Conservation (phyloP, 257 asterid species). For the Haberlea rhodopensis region DNA sequence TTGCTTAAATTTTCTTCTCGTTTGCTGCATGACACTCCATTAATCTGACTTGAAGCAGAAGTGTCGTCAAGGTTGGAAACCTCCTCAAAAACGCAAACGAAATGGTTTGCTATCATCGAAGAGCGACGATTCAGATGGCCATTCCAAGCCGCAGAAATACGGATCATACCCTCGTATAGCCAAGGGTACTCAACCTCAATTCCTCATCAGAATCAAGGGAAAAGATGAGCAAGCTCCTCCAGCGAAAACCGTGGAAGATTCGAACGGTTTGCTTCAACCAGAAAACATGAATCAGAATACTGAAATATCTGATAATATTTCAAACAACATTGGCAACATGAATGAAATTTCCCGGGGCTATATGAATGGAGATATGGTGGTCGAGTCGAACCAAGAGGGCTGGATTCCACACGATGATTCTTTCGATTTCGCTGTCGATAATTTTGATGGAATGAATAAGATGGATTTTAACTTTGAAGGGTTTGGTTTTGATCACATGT, state of each 20-base stretch:
- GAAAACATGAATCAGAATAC: neutral
- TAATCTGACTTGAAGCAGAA: conserved; percentile 24
- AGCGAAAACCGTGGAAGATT: neutral
- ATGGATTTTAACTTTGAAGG: conserved; percentile 2
- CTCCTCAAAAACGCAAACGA: conserved; percentile 5
- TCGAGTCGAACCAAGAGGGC: neutral
- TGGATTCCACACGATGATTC: conserved; percentile 1
- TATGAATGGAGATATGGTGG: conserved; percentile 1
- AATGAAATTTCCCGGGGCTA: conserved; percentile 2
- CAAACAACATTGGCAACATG: neutral
- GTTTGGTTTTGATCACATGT: neutral
- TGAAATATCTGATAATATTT: neutral
- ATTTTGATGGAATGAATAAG: neutral
- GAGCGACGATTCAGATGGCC: neutral
- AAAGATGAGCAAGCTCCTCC: neutral
- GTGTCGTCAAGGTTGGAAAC: conserved; percentile 32
- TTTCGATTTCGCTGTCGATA: neutral
- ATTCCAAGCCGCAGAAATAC: conserved; percentile 10
- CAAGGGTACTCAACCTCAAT: conserved; percentile 16
- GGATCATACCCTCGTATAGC: conserved; percentile 20
- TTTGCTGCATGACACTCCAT: too few relatives aligned
- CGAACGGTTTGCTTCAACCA: neutral
- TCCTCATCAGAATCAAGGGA: neutral
- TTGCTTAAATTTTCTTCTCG: neutral
- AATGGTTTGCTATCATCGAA: conserved; percentile 7